These are phyloP conservation scores for Coniosporium apollinis DNA, from an alignment of 495 filamentous ascomycete genomes.

Conservation along the genomic window DNA sequence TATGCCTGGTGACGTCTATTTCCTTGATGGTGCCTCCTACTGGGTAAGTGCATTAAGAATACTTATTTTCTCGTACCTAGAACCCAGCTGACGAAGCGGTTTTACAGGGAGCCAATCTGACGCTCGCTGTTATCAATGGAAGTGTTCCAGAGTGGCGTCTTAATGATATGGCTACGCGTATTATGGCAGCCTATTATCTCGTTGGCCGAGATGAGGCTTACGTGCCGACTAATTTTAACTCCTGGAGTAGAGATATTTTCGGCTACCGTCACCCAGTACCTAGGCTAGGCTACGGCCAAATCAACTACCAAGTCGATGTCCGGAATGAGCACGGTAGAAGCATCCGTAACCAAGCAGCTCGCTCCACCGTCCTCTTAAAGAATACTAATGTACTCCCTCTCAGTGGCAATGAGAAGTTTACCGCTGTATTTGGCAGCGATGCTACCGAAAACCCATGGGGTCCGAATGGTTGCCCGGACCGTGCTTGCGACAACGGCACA, in stretches of 20 bases:
- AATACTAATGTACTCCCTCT: constrained; percentile 56
- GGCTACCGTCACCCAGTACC: constrained; percentile 44
- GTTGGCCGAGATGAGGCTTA: constrained; percentile 46
- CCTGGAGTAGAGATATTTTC: constrained; percentile 58
- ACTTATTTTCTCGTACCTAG: not conserved
- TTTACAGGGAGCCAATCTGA: constrained; percentile 50
- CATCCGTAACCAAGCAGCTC: constrained; percentile 53
- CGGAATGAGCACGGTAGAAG: constrained; percentile 47
- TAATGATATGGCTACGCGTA: constrained; percentile 74
- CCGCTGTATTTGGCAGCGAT: constrained; percentile 63
- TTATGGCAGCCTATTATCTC: constrained; percentile 78
- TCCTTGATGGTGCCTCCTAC: constrained; percentile 1
- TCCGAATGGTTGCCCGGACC: constrained; percentile 33
- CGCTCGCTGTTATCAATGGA: constrained; percentile 63
- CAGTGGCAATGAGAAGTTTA: constrained; percentile 45
- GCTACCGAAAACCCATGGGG: constrained; percentile 57
- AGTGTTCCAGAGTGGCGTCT: constrained; percentile 69
- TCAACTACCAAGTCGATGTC: constrained; percentile 69
- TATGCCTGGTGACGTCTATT: constrained; percentile 67
- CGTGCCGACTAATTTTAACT: constrained; percentile 63
- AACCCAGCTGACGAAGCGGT: not conserved
- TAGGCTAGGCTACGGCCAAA: constrained; percentile 36
- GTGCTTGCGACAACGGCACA: constrained; percentile 45
- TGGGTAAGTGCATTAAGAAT: not conserved
- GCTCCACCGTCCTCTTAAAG: constrained; percentile 67